Percentiles rank a stretch among this genome's conserved stretches.
phyloP scores from a whole-genome alignment of 2,329 filamentous ascomycete genomes.

The Colletotrichum shisoi region DNA sequence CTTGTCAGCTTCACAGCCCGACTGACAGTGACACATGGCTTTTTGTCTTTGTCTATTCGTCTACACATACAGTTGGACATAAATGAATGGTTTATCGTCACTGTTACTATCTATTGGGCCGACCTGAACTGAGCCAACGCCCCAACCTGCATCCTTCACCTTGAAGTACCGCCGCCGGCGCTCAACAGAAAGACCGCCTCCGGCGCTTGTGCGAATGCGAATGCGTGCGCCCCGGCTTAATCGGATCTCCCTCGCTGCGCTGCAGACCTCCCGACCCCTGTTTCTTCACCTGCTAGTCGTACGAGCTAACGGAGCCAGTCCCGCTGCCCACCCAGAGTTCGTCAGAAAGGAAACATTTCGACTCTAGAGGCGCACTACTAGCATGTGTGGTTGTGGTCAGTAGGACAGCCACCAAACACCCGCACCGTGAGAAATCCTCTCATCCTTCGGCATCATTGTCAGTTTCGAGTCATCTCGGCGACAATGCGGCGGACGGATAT shows the following conservation, averaged over 20 bases:
- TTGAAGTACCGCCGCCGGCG: background rate
- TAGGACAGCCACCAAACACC: constrained; percentile 1
- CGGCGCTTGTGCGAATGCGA: constrained; percentile 1
- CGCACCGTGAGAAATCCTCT: background rate
- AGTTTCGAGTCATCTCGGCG: background rate
- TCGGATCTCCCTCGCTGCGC: constrained; percentile 11
- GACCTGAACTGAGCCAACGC: background rate
- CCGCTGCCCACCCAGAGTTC: background rate
- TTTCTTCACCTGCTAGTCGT: background rate
- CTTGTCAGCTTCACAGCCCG: background rate
- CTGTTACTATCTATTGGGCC: too few relatives aligned
- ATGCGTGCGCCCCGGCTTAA: background rate
- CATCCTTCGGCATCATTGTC: background rate
- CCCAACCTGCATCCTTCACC: background rate
- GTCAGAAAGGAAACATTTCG: background rate
- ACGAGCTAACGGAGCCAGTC: constrained; percentile 1
- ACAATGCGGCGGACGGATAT: background rate
- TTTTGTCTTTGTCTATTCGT: too few relatives aligned
- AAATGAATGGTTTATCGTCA: too few relatives aligned
- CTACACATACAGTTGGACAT: background rate
- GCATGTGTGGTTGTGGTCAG: background rate
- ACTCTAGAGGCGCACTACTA: background rate
- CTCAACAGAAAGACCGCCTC: background rate
- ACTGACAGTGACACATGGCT: too few relatives aligned
- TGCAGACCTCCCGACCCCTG: constrained; percentile 9